Percentiles rank a stretch among this genome's conserved stretches.
phyloP scores from a whole-genome alignment of 2,329 filamentous ascomycete genomes.

The Anisogramma anomala region DNA sequence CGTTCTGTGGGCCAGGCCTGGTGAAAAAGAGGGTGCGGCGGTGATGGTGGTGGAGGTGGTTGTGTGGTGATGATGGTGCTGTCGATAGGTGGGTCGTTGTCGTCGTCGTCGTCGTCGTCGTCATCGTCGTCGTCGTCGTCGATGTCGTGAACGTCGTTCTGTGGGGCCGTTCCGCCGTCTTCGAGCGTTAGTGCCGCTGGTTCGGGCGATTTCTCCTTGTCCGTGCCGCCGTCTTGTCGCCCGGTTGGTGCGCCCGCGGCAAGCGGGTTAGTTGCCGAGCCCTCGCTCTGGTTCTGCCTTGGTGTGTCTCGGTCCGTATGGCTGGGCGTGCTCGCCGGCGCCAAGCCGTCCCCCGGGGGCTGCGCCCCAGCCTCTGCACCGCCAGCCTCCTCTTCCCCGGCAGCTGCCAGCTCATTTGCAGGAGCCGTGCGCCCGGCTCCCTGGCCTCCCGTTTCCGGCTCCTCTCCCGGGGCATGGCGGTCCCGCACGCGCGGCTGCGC shows the following conservation, averaged over 20 bases:
- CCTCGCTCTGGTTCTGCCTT: background rate
- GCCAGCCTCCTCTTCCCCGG: no score
- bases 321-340: no score
- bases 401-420: no score
- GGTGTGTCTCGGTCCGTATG: no score
- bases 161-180: background rate
- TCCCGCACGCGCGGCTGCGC: no score
- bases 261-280: background rate
- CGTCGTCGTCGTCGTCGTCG: background rate
- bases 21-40: constrained; percentile 15
- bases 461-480: no score
- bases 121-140: background rate
- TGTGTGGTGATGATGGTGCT: background rate
- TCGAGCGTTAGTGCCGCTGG: background rate
- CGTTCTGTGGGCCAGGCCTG: constrained; percentile 14
- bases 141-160: constrained; percentile 2
- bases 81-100: background rate
- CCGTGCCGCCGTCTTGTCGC: background rate
- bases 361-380: no score
- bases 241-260: background rate
- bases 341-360: no score
- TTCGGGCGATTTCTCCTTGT: background rate
- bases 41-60: background rate
- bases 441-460: constrained; percentile 15
- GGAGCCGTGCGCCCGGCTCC: no score